Percentiles rank a stretch among this genome's conserved stretches.
These are phyloP conservation scores for Fusarium virguliforme DNA, from an alignment of 2,329 filamentous ascomycete genomes.

Conservation along the genomic window DNA sequence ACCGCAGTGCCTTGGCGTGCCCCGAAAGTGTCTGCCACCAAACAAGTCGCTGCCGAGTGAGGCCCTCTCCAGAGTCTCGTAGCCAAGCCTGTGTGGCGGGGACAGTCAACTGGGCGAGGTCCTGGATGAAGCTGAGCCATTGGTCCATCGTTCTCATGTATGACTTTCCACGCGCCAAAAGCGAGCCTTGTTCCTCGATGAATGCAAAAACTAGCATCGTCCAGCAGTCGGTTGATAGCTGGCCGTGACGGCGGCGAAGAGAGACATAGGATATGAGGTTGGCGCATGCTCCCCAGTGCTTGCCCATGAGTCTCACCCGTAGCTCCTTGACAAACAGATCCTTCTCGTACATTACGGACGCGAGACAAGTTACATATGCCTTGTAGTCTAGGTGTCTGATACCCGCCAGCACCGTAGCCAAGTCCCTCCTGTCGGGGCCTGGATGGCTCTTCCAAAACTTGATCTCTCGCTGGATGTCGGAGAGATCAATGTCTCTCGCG, in stretches of 20 bases:
- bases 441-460: slow-evolving; percentile 5
- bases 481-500: not conserved
- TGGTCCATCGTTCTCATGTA: slow-evolving; percentile 1
- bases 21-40: slow-evolving; percentile 5
- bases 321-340: slow-evolving; percentile 9
- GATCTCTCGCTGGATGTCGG: slow-evolving; percentile 1
- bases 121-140: slow-evolving; percentile 7
- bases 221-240: slow-evolving; percentile 3
- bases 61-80: slow-evolving; percentile 6
- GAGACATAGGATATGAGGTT: slow-evolving; percentile 11
- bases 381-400: slow-evolving; percentile 6
- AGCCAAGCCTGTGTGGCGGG: not conserved
- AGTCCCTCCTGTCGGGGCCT: not conserved
- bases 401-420: not conserved
- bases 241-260: not conserved
- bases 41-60: not conserved
- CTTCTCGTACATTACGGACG: slow-evolving; percentile 3
- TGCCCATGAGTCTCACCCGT: slow-evolving; percentile 7
- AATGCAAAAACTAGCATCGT: not conserved
- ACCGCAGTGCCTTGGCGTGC: not conserved
- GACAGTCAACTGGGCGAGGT: not conserved
- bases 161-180: not conserved
- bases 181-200: not conserved
- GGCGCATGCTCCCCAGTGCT: slow-evolving; percentile 6
- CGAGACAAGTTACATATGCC: slow-evolving; percentile 1